Evolutionary conservation across 805 yeast species (phyloP), one percentile per base, ranked within the genome.

Genomic region (Metschnikowia lachancei): DNA sequence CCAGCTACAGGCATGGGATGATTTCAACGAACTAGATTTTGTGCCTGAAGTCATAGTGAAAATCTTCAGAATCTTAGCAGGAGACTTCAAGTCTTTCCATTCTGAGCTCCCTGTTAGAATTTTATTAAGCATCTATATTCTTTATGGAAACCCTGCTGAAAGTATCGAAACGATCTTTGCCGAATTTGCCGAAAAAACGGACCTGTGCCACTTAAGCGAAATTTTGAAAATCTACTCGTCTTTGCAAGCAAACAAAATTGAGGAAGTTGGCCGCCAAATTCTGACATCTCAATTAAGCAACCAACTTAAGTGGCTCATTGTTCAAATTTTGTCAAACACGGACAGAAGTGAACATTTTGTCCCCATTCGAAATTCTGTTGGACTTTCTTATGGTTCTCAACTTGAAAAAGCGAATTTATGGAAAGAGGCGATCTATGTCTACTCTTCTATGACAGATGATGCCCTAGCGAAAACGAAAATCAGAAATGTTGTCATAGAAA

Each of bases 1-100:
- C 29, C 97, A 90, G 64, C 63, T 92, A 19, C 65, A 69, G 2
- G 78, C 76, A 32, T 91, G 97, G 97, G 62, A 62, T 26, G 67
- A 70, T 3, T 65, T 67, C 5, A 69, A 72, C 4, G 65, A 67
- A 3, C 45, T 69, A 26, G 61, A 59, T 24, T 64, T 62, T 39
- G 80, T 84, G 45, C 90, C 95, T 1, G 46, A 43, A 1, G 66
- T 76, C 2, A 63, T 87, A 17, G 59, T 79, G 13, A 80, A 82
- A 53, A 72, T 88, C 1, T 86, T 83, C 63, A 79, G 80, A 50
- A 63, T 91, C 3, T 67, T 91, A 14, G 69, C 85, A 2, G 87
- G 87, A 11, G 66, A 74, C 7, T 58, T 67, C 18, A 60, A 65
- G 3, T 64, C 69, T 3, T 64, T 75, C 14, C 53, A 72, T 2